A percentile compares a stretch with the other conserved stretches of the same genome.
Conservation (phyloP, 2,329 filamentous ascomycete genomes). For the Aspergillus pseudoterreus region DNA sequence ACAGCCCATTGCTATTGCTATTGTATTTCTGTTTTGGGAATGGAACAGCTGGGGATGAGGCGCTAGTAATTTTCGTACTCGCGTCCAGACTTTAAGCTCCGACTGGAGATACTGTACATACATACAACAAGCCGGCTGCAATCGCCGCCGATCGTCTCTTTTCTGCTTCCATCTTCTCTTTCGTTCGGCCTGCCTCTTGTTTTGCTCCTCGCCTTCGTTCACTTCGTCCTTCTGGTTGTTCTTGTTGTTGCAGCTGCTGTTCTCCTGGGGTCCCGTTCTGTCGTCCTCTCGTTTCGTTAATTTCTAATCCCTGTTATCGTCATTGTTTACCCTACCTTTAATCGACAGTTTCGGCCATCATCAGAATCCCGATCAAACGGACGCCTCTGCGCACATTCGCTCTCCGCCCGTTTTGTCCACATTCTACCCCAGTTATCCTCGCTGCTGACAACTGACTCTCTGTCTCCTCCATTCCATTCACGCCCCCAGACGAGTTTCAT, state of each 20-base stretch:
- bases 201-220: not conserved
- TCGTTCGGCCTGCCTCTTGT: not conserved
- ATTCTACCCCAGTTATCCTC: conserved; percentile 9
- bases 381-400: conserved; percentile 9
- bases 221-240: conserved; percentile 1
- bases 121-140: too few relatives aligned
- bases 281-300: not conserved
- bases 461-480: not conserved
- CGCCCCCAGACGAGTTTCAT: not conserved
- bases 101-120: too few relatives aligned
- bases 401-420: conserved; percentile 3
- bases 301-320: not conserved
- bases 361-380: conserved; percentile 8
- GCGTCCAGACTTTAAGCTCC: conserved; percentile 6
- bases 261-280: not conserved
- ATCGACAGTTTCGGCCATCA: conserved; percentile 5
- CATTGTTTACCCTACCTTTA: not conserved
- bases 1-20: too few relatives aligned
- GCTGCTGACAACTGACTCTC: conserved; percentile 4
- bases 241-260: not conserved
- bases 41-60: not conserved
- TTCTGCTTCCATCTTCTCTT: not conserved
- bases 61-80: conserved; percentile 13
- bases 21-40: not conserved
- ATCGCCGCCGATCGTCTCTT: conserved; percentile 1